These are phyloP conservation scores for Plantago lanceolata DNA, from an alignment of 305 asterid species.

Conservation along the genomic window DNA sequence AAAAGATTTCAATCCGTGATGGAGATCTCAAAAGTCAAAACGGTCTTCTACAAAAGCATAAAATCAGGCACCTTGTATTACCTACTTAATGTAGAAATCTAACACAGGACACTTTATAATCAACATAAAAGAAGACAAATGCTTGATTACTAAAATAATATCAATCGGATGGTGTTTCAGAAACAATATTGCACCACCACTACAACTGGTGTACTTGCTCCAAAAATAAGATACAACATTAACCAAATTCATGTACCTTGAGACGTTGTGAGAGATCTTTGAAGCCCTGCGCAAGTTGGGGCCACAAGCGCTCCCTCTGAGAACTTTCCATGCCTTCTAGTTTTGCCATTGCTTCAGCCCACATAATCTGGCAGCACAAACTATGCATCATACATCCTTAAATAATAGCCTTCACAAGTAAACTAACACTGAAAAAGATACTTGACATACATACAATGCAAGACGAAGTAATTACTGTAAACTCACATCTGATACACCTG, in stretches of 20 bases:
- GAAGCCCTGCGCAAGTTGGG: slow-evolving; percentile 87
- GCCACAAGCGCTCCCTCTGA: slow-evolving; percentile 89
- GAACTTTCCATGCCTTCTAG: slow-evolving; percentile 97
- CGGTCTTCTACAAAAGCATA: too few relatives aligned
- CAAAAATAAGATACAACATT: slow-evolving; percentile 4
- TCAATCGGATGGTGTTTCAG: background rate
- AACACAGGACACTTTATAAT: background rate
- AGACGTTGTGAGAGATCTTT: slow-evolving; percentile 93
- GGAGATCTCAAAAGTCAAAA: too few relatives aligned
- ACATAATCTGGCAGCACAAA: slow-evolving; percentile 75
- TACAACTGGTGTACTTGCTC: background rate
- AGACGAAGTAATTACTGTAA: slow-evolving; percentile 23
- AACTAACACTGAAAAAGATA: slow-evolving; percentile 20
- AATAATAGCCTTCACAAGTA: slow-evolving; percentile 17
- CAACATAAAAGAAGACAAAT: background rate
- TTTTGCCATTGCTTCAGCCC: slow-evolving; percentile 96
- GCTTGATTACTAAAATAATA: too few relatives aligned
- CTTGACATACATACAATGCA: slow-evolving; percentile 7
- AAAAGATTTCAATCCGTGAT: too few relatives aligned
- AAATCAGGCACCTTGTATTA: background rate
- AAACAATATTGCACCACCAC: background rate
- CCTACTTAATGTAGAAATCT: background rate
- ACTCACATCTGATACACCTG: slow-evolving; percentile 96
- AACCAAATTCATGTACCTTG: slow-evolving; percentile 47
- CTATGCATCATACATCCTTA: slow-evolving; percentile 32